Evolutionary conservation across 2,329 filamentous ascomycete genomes (phyloP), one percentile per base, ranked within the genome.

Genomic region (Grosmannia penicillata): DNA sequence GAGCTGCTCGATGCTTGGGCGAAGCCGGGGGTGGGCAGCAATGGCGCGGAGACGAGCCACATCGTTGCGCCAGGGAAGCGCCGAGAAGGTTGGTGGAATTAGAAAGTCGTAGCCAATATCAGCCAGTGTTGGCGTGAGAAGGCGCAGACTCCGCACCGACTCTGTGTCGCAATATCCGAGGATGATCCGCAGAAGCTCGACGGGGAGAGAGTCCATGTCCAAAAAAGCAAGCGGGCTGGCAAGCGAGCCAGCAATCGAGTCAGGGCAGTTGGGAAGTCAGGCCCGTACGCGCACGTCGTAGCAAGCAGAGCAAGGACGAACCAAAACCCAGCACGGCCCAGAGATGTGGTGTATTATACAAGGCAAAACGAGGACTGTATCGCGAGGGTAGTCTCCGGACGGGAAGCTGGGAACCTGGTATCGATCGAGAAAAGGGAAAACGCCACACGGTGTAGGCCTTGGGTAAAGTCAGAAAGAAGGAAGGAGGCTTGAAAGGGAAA

Each of bases 61-160:
- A 45, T 69, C 65, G 47, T 63, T 54, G 37, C 59, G 57, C 58
- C 62, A 67, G 36, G 58, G 57, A 33, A 66, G 50, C 15, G 57
- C 56, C 19, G 51, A 55, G 48, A 70, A 66, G 38, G 52, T 45
- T 3, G 58, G 46, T n/a, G 53, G 48, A 21, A 67, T 46, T 41
- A 68, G 50, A 41, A 58, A 63, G 19, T 62, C 57, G 43, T 60
- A 60, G 38, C 62, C 62, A 3, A 64, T 50, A 23, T 58, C 54
- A 28, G 62, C 62, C 27, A 61, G 49, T 21, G 51, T 53, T 13
- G 48, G 52, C 27, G 54, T 60, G 36, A 52, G 51, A 23, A 61
- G 57, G 11, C 66, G 60, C 28, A 70, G 55, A 38, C 48, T 53
- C 41, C 54, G 55, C 28, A 64, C 58, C 15, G 62, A 56, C 15